Evolutionary conservation across 2,329 filamentous ascomycete species (phyloP).

Genomic region (Colletotrichum plurivorum): DNA sequence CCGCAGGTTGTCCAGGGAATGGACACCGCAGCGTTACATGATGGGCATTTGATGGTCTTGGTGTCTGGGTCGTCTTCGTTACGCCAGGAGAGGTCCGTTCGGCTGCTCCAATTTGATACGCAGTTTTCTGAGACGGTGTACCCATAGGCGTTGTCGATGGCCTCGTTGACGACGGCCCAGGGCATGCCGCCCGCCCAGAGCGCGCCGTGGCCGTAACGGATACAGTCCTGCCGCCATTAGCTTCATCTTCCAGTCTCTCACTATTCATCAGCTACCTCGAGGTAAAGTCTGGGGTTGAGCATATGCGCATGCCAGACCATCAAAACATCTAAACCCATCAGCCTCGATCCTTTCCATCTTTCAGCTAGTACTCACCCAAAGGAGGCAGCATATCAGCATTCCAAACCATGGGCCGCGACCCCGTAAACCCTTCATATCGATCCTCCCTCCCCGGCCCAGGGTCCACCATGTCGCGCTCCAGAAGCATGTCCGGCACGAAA

Average conservation of each 20-base stretch:
- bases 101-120: constrained; percentile 57
- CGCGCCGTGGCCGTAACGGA: constrained; percentile 65
- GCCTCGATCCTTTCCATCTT: neutral
- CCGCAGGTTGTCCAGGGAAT: constrained; percentile 70
- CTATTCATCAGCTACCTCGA: constrained; percentile 57
- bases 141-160: constrained; percentile 64
- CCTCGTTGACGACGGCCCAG: constrained; percentile 69
- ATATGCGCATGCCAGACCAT: constrained; percentile 83
- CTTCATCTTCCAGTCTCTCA: neutral
- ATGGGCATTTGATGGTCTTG: constrained; percentile 65
- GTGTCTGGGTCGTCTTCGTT: constrained; percentile 62
- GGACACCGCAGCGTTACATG: constrained; percentile 55
- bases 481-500: constrained; percentile 46
- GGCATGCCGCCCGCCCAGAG: constrained; percentile 74
- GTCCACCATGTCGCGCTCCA: constrained; percentile 45
- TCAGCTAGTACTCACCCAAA: constrained; percentile 49
- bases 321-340: constrained; percentile 67
- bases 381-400: constrained; percentile 62
- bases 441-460: constrained; percentile 34
- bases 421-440: constrained; percentile 48
- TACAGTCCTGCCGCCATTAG: constrained; percentile 61
- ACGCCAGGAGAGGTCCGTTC: constrained; percentile 67
- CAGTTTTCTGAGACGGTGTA: constrained; percentile 62
- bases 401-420: constrained; percentile 48
- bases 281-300: constrained; percentile 76